Conservation (phyloP, 352 stramenopile species). For the Phytopythium aichiense region DNA sequence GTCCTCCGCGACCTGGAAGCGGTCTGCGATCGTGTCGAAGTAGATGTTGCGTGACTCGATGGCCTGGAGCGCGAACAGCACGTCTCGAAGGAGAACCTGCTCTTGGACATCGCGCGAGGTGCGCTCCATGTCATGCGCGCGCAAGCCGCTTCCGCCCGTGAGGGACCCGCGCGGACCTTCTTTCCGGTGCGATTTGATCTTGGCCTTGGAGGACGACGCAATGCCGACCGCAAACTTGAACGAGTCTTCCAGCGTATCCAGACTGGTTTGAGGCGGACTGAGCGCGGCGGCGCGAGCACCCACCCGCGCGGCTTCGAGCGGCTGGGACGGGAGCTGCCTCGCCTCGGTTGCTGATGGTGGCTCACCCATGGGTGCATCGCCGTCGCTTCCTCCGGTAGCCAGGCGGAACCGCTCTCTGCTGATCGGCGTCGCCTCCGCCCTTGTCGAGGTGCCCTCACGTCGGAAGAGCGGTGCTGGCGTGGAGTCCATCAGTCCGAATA, state of each 20-base stretch:
- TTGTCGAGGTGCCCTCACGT: slow-evolving; percentile 1
- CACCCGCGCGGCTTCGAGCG: not conserved
- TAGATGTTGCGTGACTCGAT: slow-evolving; percentile 91
- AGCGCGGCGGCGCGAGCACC: not conserved
- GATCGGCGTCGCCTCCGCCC: not conserved
- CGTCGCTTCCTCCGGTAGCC: not conserved
- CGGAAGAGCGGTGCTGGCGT: slow-evolving; percentile 10
- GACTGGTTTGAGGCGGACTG: slow-evolving; percentile 18
- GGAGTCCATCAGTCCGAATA: slow-evolving; percentile 70
- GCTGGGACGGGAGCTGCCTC: not conserved
- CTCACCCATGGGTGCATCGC: not conserved
- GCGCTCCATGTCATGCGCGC: not conserved
- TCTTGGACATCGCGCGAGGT: slow-evolving; percentile 58
- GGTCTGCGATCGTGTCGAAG: slow-evolving; percentile 70
- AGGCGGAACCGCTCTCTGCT: slow-evolving; percentile 10
- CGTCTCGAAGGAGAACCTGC: slow-evolving; percentile 86
- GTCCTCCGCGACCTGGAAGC: slow-evolving; percentile 77
- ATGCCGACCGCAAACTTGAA: slow-evolving; percentile 79
- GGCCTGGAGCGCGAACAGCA: slow-evolving; percentile 90
- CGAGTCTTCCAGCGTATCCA: slow-evolving; percentile 71
- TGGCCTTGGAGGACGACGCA: slow-evolving; percentile 28
- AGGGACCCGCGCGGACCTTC: not conserved
- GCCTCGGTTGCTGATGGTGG: not conserved
- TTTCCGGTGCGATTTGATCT: slow-evolving; percentile 15
- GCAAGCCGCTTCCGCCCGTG: slow-evolving; percentile 4